A percentile compares a stretch with the other conserved stretches of the same genome.
Evolutionary conservation across 2,329 filamentous ascomycete genomes (phyloP).

Genomic region (Colletotrichum theobromicola): DNA sequence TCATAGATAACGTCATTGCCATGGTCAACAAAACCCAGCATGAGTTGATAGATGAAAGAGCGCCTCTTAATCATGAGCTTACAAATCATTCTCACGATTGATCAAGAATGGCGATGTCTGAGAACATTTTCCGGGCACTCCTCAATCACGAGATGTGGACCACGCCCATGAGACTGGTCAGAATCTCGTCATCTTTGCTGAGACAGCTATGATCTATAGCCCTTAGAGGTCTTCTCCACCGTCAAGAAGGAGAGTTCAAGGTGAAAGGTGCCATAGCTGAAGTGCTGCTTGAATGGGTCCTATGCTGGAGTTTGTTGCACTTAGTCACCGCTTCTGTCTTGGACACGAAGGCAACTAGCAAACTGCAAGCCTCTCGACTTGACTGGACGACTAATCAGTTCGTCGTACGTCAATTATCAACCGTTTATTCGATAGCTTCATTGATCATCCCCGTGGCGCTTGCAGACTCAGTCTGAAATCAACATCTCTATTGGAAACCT

Average conservation of each 20-base stretch:
- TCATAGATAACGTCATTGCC: not conserved
- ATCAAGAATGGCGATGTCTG: not conserved
- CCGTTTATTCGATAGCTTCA: not conserved
- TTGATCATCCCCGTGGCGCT: not conserved
- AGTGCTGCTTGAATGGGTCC: not conserved
- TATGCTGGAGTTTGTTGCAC: no score
- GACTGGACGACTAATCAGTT: no score
- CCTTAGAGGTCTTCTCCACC: fast-evolving
- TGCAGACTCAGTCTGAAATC: not conserved
- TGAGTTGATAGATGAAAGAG: fast-evolving
- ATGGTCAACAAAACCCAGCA: not conserved
- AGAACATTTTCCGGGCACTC: not conserved
- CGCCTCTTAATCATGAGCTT: fast-evolving
- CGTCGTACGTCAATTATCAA: no score
- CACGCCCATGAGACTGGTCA: fast-evolving
- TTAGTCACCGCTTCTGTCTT: no score
- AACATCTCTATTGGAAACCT: not conserved
- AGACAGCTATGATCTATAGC: fast-evolving
- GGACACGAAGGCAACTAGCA: no score
- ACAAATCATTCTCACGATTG: fast-evolving
- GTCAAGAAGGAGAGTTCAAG: not conserved
- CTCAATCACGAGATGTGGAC: fast-evolving
- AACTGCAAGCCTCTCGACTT: no score
- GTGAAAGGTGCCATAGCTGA: not conserved
- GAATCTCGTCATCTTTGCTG: fast-evolving